Evolutionary conservation across 2,329 filamentous ascomycete genomes (phyloP), one percentile per base, ranked within the genome.

Genomic region (Macroventuria anomochaeta): DNA sequence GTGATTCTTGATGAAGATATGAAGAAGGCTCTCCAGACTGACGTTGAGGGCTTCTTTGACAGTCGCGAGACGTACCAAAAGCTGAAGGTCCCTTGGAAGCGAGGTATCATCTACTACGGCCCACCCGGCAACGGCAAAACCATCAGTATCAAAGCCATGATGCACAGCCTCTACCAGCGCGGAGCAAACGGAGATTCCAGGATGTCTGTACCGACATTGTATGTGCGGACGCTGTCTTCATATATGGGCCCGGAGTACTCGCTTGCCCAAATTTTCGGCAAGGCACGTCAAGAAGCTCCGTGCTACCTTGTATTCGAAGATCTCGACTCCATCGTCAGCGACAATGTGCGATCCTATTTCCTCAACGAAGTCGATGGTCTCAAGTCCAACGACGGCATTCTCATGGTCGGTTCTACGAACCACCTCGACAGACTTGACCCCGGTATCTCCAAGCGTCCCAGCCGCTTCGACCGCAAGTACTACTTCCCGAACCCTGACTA

Each of bases 231-330:
- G 1, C 73, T 81, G 2, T 46, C 64, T 10, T 71, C 68, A 29
- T 72, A 57, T 28, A 69, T 52, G 15, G 86, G 86, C 0, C 85
- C 85, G 0, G 85, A 88, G 61, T 78, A 76, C 57, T 72, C 79
- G 55, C 53, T 75, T 13, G 46, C 51, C n/a, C 38, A 53, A 21
- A 75, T 76, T 32, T 76, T 76, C 42, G 43, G 8, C 17, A 84
- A 84, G 57, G 88, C 88, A 0, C 77, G 88, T 18, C 76, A 82
- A 58, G 80, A 82, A 55, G 84, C 88, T 0, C 88, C 88, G 0
- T 90, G 87, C 74, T 83, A 88, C 56, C 80, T 90, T 3, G 84
- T 90, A 33, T 88, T 90, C 53, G 88, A 90, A 69, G 88, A 90
- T 58, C 79, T 90, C 5, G 88, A 90, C 68, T 85, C 83, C 7